Conservation (phyloP, 2,329 filamentous ascomycete genomes). For the Raffaelea albimanens region DNA sequence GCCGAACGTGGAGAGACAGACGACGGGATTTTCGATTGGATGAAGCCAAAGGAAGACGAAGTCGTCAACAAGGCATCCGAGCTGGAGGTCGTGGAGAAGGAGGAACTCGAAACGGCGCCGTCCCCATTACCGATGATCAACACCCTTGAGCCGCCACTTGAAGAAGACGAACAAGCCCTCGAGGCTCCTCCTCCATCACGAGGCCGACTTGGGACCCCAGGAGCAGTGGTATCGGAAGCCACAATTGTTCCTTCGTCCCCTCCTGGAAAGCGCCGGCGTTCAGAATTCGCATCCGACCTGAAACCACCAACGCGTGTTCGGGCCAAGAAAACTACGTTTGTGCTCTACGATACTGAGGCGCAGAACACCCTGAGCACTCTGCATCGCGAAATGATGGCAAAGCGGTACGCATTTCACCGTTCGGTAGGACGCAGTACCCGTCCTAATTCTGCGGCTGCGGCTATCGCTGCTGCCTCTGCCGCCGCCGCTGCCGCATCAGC, state of each 20-base stretch:
- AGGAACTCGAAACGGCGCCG: too few relatives aligned
- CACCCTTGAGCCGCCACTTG: too few relatives aligned
- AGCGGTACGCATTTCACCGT: conserved; percentile 12
- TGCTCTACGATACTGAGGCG: conserved; percentile 9
- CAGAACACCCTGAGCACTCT: conserved; percentile 4
- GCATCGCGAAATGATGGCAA: conserved; percentile 10
- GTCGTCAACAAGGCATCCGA: not conserved
- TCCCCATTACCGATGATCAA: too few relatives aligned
- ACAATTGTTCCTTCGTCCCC: conserved; percentile 26
- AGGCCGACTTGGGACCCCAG: too few relatives aligned
- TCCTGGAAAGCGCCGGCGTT: conserved; percentile 8
- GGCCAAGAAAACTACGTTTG: conserved; percentile 2
- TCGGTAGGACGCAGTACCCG: conserved; percentile 5
- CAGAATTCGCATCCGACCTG: conserved; percentile 12
- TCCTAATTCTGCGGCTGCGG: not conserved
- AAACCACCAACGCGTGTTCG: conserved; percentile 7
- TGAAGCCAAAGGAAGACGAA: conserved; percentile 55
- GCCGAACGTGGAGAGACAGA: conserved; percentile 90
- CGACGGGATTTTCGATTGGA: conserved; percentile 98
- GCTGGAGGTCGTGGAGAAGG: not conserved
- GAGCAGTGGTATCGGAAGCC: conserved; percentile 21
- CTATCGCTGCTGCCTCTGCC: not conserved
- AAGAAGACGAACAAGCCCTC: too few relatives aligned
- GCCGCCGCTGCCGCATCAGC: not conserved
- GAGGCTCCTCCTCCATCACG: too few relatives aligned